These are phyloP conservation scores for Microbotryum scabiosae DNA, from an alignment of 1,284 basidiomycete species.

Conservation along the genomic window DNA sequence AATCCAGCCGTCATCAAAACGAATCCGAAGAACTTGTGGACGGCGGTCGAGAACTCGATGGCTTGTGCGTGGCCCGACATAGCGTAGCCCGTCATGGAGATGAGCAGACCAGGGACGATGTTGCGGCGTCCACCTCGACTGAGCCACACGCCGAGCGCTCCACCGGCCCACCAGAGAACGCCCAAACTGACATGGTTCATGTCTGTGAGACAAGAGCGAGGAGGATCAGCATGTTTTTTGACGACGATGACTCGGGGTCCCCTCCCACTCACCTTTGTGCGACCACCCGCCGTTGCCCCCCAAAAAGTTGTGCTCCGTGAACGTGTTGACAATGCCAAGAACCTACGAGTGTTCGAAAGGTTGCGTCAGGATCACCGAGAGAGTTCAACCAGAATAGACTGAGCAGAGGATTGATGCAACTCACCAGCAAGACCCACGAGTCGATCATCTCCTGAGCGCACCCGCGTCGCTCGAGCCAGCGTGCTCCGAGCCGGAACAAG, in stretches of 20 bases:
- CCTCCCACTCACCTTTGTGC: slow-evolving; percentile 12
- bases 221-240: background rate
- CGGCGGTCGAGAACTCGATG: slow-evolving; percentile 65
- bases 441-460: slow-evolving; percentile 78
- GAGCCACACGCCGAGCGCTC: slow-evolving; percentile 76
- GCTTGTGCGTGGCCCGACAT: slow-evolving; percentile 87
- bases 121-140: slow-evolving; percentile 75
- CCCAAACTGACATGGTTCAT: slow-evolving; percentile 35
- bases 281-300: slow-evolving; percentile 15
- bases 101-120: slow-evolving; percentile 69
- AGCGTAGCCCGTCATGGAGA: slow-evolving; percentile 78
- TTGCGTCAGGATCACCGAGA: too few relatives aligned
- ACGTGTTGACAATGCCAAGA: slow-evolving; percentile 66
- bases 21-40: slow-evolving; percentile 31
- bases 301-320: slow-evolving; percentile 53
- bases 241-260: too few relatives aligned
- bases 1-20: slow-evolving; percentile 78
- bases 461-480: slow-evolving; percentile 57
- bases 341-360: slow-evolving; percentile 1
- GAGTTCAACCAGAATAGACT: slow-evolving; percentile 3
- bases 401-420: slow-evolving; percentile 52
- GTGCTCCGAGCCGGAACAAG: slow-evolving; percentile 69
- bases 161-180: slow-evolving; percentile 74
- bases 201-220: too few relatives aligned
- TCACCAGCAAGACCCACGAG: slow-evolving; percentile 75